Evolutionary conservation across 2,329 filamentous ascomycete species (phyloP).

Genomic region (Geoglossum cookeanum): DNA sequence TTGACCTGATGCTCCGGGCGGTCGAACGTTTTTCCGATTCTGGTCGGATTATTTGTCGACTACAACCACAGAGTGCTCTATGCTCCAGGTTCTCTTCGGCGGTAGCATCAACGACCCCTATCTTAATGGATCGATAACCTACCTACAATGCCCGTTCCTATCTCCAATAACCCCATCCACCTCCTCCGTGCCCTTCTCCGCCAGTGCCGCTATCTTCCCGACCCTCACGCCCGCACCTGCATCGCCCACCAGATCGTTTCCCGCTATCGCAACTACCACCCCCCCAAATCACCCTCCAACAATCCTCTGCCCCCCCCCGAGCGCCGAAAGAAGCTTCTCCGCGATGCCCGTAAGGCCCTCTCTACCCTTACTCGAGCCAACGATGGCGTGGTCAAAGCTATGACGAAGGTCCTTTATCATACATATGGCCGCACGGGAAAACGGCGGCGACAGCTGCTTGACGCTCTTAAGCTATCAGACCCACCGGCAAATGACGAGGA

Average conservation of each 20-base stretch:
- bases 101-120: no score
- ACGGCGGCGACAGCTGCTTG: slow-evolving; percentile 29
- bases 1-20: no score
- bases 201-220: slow-evolving; percentile 40
- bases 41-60: no score
- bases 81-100: no score
- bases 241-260: slow-evolving; percentile 28
- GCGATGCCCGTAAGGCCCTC: slow-evolving; percentile 24
- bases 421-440: slow-evolving; percentile 39
- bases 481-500: slow-evolving; percentile 12
- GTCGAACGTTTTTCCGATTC: no score
- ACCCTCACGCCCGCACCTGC: slow-evolving; percentile 31
- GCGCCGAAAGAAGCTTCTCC: slow-evolving; percentile 6
- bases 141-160: no score
- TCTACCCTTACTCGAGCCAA: slow-evolving; percentile 32
- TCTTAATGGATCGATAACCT: no score
- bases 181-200: slow-evolving; percentile 37
- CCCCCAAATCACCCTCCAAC: slow-evolving; percentile 7
- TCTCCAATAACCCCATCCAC: slow-evolving; percentile 18
- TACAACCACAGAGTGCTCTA: no score
- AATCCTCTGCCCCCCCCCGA: slow-evolving; percentile 4
- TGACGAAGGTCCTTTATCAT: slow-evolving; percentile 32
- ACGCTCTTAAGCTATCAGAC: slow-evolving; percentile 14
- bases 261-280: slow-evolving; percentile 28
- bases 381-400: slow-evolving; percentile 29